Percentiles rank a stretch among this genome's conserved stretches.
Evolutionary conservation across 164 flowering plant species (phyloP).

Genomic region (Euptelea pleiosperma): DNA sequence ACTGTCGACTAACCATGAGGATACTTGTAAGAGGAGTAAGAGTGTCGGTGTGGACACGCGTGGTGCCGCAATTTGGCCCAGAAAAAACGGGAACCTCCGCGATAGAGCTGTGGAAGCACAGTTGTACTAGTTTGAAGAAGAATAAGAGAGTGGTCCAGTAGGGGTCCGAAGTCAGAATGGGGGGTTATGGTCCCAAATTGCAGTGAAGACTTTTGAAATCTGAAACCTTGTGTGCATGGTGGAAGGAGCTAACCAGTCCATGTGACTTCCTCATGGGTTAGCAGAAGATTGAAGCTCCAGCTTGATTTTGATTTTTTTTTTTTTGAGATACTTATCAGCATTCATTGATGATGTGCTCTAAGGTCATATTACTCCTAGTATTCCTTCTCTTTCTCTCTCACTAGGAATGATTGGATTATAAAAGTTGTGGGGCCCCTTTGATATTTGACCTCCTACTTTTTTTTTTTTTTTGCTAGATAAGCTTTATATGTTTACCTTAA

Average conservation of each 20-base stretch:
- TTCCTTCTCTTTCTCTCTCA: no score
- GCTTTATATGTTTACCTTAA: no score
- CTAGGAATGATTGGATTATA: no score
- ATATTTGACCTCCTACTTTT: no score
- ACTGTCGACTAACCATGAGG: constrained; percentile 1
- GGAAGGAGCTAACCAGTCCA: constrained; percentile 1
- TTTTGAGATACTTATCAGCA: constrained; percentile 1
- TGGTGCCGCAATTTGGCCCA: not conserved
- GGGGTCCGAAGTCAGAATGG: constrained; percentile 4
- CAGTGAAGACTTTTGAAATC: not conserved
- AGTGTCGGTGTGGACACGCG: not conserved
- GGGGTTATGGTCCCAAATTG: constrained; percentile 10
- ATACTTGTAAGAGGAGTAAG: not conserved
- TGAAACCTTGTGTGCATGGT: not conserved
- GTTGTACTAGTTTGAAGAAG: constrained; percentile 7
- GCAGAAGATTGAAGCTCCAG: not conserved
- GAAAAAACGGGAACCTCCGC: not conserved
- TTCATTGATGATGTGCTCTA: no score
- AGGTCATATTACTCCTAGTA: no score
- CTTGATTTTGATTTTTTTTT: not conserved
- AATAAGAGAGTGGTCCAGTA: constrained; percentile 9
- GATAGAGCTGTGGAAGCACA: not conserved
- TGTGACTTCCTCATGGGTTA: constrained; percentile 13
- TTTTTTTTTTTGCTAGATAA: no score
- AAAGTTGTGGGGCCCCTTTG: no score